Percentiles rank a stretch among this genome's conserved stretches.
These are phyloP conservation scores for Inosperma sp. DNA, from an alignment of 768 basidiomycete genomes.

Conservation along the genomic window DNA sequence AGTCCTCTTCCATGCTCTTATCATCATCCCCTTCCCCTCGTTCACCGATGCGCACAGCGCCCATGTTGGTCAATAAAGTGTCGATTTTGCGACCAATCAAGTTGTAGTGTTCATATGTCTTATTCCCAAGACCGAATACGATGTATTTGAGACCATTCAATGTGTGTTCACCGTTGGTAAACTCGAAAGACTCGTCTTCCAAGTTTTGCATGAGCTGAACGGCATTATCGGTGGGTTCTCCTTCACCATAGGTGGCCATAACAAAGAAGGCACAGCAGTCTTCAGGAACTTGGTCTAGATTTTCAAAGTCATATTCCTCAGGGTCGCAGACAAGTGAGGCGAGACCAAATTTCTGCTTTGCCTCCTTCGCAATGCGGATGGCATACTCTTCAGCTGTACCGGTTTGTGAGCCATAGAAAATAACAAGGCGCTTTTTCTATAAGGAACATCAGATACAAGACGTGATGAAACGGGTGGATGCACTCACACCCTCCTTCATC, in stretches of 20 bases:
- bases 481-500: constrained; percentile 87
- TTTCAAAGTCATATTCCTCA: constrained; percentile 98
- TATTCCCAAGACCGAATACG: constrained; percentile 89
- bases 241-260: constrained; percentile 98
- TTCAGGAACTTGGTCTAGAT: constrained; percentile 85
- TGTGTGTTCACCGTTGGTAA: constrained; percentile 70
- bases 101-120: constrained; percentile 96
- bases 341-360: constrained; percentile 92
- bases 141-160: constrained; percentile 91
- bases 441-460: constrained; percentile 4
- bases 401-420: constrained; percentile 98
- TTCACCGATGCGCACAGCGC: constrained; percentile 79
- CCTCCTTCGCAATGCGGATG: constrained; percentile 95
- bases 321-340: constrained; percentile 97
- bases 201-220: constrained; percentile 92
- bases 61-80: constrained; percentile 65
- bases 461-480: constrained; percentile 2
- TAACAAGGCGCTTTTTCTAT: constrained; percentile 94
- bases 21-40: constrained; percentile 98
- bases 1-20: constrained; percentile 99
- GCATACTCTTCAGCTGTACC: constrained; percentile 99
- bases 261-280: constrained; percentile 90
- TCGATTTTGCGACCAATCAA: constrained; percentile 82
- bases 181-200: constrained; percentile 81
- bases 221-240: constrained; percentile 98